These are phyloP conservation scores for Alternaria solani DNA, from an alignment of 2,329 filamentous ascomycete genomes.

Conservation along the genomic window DNA sequence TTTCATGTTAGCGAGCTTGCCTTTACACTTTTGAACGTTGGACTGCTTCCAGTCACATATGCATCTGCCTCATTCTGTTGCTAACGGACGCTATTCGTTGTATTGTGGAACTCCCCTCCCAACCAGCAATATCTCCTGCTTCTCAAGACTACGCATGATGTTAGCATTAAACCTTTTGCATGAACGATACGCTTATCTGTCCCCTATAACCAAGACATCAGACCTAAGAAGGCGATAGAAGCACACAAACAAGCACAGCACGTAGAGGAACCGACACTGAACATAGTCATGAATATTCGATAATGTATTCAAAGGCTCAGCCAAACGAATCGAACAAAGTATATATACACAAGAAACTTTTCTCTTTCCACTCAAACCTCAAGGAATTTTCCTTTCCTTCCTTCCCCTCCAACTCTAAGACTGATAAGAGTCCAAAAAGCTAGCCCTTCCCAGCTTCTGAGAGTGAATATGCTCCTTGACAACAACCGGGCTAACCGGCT, in stretches of 20 bases:
- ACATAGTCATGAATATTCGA: neutral
- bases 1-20: neutral
- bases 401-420: neutral
- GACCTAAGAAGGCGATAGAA: neutral
- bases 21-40: neutral
- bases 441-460: conserved; percentile 3
- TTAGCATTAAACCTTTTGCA: neutral
- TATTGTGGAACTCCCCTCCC: neutral
- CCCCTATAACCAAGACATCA: neutral
- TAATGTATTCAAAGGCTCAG: conserved; percentile 7
- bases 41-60: neutral
- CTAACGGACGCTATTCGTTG: too few species aligned
- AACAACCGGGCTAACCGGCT: neutral
- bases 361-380: neutral
- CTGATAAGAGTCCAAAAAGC: neutral
- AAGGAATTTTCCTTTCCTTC: too few species aligned
- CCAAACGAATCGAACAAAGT: conserved; percentile 1
- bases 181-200: rapidly evolving
- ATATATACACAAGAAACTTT: conserved; percentile 11
- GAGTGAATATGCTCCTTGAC: neutral
- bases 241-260: neutral
- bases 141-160: neutral
- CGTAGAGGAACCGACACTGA: neutral
- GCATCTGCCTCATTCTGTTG: neutral
- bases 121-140: neutral